Conservation (phyloP, 2,329 filamentous ascomycete species). For the Torrubiella hemipterigena region DNA sequence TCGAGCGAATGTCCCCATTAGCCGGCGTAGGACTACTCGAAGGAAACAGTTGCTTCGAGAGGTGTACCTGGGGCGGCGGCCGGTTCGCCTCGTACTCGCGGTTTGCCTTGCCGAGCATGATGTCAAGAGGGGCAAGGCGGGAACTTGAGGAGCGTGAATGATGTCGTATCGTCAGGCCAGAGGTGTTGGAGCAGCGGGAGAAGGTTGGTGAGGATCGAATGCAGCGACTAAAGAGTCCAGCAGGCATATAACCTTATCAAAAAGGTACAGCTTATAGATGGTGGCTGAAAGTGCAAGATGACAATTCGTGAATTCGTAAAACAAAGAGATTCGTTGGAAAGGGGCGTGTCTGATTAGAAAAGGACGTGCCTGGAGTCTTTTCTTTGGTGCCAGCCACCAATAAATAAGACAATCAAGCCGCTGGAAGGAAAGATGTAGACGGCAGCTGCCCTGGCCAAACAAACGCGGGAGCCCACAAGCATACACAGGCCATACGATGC, state of each 20-base stretch:
- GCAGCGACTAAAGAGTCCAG: conserved; percentile 16
- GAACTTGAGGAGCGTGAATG: conserved; percentile 6
- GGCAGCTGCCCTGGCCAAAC: too few species aligned
- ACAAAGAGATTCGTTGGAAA: too few species aligned
- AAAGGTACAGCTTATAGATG: too few species aligned
- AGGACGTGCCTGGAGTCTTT: too few species aligned
- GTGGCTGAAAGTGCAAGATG: too few species aligned
- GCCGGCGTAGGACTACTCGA: conserved; percentile 39
- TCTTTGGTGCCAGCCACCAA: too few species aligned
- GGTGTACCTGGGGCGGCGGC: conserved; percentile 18
- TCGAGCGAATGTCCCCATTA: conserved; percentile 37
- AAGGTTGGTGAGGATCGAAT: conserved; percentile 24
- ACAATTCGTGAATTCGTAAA: too few species aligned
- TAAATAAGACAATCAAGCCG: too few species aligned
- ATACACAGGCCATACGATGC: conserved; percentile 12
- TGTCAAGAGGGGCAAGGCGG: conserved; percentile 7
- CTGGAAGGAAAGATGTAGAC: too few species aligned
- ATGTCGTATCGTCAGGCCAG: conserved; percentile 8
- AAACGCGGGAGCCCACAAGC: too few species aligned
- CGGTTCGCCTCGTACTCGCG: conserved; percentile 25
- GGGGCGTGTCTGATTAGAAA: too few species aligned
- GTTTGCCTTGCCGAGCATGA: conserved; percentile 24
- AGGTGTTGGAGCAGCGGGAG: conserved; percentile 13
- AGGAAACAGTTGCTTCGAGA: conserved; percentile 42
- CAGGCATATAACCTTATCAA: conserved; percentile 23